Percentiles rank a stretch among this genome's conserved stretches.
Conservation (phyloP, 495 filamentous ascomycete genomes). For the Aeminium ludgeri region DNA sequence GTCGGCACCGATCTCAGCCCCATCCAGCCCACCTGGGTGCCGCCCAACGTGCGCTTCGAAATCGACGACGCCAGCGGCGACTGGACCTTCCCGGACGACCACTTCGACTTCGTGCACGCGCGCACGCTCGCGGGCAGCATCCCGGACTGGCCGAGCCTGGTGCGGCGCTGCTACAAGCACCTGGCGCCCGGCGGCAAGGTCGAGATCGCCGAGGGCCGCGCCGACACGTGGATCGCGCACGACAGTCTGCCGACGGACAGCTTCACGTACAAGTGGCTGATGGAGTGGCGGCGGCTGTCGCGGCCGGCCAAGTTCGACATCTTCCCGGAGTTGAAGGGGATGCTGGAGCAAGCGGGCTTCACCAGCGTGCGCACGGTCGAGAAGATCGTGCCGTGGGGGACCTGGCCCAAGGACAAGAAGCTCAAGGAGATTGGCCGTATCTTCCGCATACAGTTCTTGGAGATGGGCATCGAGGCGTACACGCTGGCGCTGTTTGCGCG, state of each 20-base stretch:
- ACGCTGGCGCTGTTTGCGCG: not conserved
- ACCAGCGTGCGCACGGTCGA: not conserved
- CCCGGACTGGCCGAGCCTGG: conserved; percentile 35
- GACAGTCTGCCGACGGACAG: conserved; percentile 1
- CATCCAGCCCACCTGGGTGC: conserved; percentile 24
- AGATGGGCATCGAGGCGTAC: not conserved
- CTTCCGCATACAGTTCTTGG: not conserved
- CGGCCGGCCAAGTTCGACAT: not conserved
- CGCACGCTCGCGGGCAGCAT: conserved; percentile 2
- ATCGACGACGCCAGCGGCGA: conserved; percentile 36
- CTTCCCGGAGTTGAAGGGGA: not conserved
- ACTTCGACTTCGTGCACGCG: conserved; percentile 51
- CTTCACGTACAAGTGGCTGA: not conserved
- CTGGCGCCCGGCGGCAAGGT: conserved; percentile 47
- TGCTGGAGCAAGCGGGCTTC: conserved; percentile 1
- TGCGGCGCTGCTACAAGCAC: conserved; percentile 25
- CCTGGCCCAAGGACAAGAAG: conserved; percentile 2
- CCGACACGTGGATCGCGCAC: not conserved
- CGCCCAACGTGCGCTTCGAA: conserved; percentile 37
- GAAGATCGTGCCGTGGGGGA: conserved; percentile 2
- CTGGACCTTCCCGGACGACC: conserved; percentile 35
- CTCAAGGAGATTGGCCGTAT: conserved; percentile 4
- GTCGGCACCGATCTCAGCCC: conserved; percentile 22
- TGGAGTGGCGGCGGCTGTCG: not conserved
- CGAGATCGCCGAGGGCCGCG: conserved; percentile 24